A percentile compares a stretch with the other conserved stretches of the same genome.
These are phyloP conservation scores for Chlamydomonas sp. DNA, from an alignment of 139 green algal genomes.

Conservation along the genomic window DNA sequence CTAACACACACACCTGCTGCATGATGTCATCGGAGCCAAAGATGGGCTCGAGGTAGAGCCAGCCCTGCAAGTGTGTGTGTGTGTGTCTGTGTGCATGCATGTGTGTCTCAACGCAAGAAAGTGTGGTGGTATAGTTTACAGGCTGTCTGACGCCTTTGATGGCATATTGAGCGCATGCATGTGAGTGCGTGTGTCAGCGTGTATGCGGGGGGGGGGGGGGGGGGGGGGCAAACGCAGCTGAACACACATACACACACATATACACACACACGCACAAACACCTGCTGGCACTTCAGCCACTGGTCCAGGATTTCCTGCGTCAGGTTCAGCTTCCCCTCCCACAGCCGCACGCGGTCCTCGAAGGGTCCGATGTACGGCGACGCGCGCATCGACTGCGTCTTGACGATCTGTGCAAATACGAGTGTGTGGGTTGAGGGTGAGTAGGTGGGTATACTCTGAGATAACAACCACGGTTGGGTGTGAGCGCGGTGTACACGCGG, in stretches of 20 bases:
- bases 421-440: slow-evolving; percentile 5
- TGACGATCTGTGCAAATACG: no score
- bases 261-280: not conserved
- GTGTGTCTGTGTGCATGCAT: slow-evolving; percentile 7
- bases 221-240: no score
- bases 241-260: slow-evolving; percentile 1
- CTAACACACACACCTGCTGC: no score
- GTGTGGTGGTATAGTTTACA: no score
- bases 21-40: slow-evolving; percentile 80
- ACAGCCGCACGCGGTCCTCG: slow-evolving; percentile 55
- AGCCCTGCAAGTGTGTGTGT: slow-evolving; percentile 35
- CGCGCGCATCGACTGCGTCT: slow-evolving; percentile 73
- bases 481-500: no score
- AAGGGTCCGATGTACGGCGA: slow-evolving; percentile 73
- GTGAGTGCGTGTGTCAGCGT: no score
- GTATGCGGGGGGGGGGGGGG: no score
- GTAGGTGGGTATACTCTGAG: not conserved
- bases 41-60: slow-evolving; percentile 81
- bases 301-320: slow-evolving; percentile 71
- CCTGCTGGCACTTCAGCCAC: slow-evolving; percentile 67
- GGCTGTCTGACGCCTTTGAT: no score
- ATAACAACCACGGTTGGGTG: not conserved
- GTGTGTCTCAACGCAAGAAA: no score
- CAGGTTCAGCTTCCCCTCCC: slow-evolving; percentile 57
- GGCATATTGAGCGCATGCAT: no score